Evolutionary conservation across 2,329 filamentous ascomycete species (phyloP).

Genomic region (Blumeriella jaapii): DNA sequence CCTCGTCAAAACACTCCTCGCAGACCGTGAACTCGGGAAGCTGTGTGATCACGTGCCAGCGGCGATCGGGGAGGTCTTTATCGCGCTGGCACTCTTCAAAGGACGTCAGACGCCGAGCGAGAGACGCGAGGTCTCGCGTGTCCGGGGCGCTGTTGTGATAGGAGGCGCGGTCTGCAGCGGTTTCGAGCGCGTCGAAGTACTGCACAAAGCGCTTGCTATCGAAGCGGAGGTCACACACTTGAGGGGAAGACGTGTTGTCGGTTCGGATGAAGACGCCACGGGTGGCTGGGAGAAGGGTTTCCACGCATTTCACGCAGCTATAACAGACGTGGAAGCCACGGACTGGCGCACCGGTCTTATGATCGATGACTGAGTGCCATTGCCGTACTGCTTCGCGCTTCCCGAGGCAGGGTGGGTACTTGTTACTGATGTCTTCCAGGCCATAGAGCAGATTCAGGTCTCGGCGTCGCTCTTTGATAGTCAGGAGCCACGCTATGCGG

Average conservation of each 20-base stretch:
- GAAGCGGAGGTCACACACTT: constrained; percentile 60
- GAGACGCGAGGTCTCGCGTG: constrained; percentile 17
- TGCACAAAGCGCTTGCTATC: constrained; percentile 43
- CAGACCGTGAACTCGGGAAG: constrained; percentile 75
- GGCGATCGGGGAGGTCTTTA: constrained; percentile 41
- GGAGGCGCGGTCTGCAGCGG: constrained; percentile 39
- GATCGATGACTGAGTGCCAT: constrained; percentile 70
- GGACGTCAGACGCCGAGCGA: constrained; percentile 17
- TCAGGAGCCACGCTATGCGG: constrained; percentile 73
- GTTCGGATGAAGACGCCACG: constrained; percentile 47
- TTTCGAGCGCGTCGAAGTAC: constrained; percentile 51
- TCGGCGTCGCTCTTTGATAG: constrained; percentile 53
- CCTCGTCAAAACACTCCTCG: constrained; percentile 72
- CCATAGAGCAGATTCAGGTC: constrained; percentile 59
- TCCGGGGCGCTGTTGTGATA: constrained; percentile 19
- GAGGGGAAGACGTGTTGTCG: constrained; percentile 35
- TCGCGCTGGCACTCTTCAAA: constrained; percentile 27
- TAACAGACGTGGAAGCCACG: constrained; percentile 65
- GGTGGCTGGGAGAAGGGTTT: constrained; percentile 62
- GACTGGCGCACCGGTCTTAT: constrained; percentile 49
- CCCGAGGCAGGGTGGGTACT: constrained; percentile 46
- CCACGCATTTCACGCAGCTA: constrained; percentile 60
- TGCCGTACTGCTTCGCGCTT: constrained; percentile 42
- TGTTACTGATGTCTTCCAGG: constrained; percentile 51
- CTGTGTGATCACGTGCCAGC: constrained; percentile 69